Base-by-base conservation (phyloP, 2,329 filamentous ascomycete species). In the Chaetomiaceae sp. region DNA sequence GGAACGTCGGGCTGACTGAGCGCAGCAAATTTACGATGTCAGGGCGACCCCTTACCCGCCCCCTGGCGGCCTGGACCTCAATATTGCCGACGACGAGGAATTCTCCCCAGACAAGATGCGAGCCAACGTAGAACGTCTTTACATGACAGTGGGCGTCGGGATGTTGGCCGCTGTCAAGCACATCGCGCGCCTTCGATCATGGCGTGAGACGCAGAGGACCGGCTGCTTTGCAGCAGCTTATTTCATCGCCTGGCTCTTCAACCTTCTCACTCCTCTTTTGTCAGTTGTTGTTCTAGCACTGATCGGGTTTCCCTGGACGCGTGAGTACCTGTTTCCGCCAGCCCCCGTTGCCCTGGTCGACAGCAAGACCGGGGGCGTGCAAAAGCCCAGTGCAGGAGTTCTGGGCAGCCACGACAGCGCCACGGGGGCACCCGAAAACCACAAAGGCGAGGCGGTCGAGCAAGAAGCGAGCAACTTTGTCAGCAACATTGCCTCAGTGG, bases 61-160 rank as follows among this genome's bases (percentile, higher is more conserved):
- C 1, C 76, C 86, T 1, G 86, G 85, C 5, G 81, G 82, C 13
- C 71, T 95, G 33, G 89, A 95, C 65, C 76, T 95, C 52, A 89
- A 90, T 59, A 85, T 89, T 50, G 84, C 87, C 4, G 85, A 90
- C 34, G 84, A 92, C 48, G 88, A 93, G 58, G 86, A 91, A 51
- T 93, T 93, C 65, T 88, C 86, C 0, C 88, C 89, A 0, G 88
- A 93, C 62, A 93, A 93, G 69, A 72, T 95, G 39, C 78, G 89
- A 10, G 81, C 84, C 2, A 89, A 86, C 47, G 65, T 93, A 4
- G 89, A 95, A 68, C 76, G 89, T 13, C 71, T 93, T 10, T 95
- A 95, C 65, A 90, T 89, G 77, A 88, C 85, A 0, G 81, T 95
- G 0, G 72, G 86, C 7, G 78, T 91, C 43, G 77, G 82, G 13